A percentile compares a stretch with the other conserved stretches of the same genome.
phyloP scores from a whole-genome alignment of 352 stramenopile species.

The Phytophthora hybrid region DNA sequence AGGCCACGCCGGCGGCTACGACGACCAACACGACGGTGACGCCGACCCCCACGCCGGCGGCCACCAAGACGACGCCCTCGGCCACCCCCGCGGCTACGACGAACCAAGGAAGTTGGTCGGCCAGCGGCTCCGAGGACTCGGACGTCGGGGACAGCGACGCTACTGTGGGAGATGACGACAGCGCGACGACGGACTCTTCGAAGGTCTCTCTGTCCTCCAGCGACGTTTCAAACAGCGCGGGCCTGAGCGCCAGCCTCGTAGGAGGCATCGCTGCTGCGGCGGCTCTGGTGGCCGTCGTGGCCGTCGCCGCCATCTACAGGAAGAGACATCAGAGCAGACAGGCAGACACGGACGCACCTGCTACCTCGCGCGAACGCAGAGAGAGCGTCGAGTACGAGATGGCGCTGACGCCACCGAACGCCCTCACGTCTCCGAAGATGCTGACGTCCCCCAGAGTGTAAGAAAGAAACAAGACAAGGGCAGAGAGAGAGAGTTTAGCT shows the following conservation, averaged over 20 bases:
- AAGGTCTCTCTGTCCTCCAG: constrained; percentile 28
- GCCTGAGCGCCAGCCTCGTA: constrained; percentile 9
- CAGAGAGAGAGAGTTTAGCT: constrained; percentile 5
- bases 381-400: constrained; percentile 47
- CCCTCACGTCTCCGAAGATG: constrained; percentile 6
- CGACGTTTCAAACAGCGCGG: background rate
- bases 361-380: constrained; percentile 21
- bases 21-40: constrained; percentile 29
- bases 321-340: constrained; percentile 20
- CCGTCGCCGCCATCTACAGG: constrained; percentile 25
- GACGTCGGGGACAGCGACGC: constrained; percentile 18
- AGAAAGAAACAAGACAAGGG: background rate
- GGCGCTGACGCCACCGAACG: constrained; percentile 38
- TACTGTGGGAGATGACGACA: constrained; percentile 16
- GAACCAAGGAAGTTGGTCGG: constrained; percentile 20
- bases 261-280: constrained; percentile 18
- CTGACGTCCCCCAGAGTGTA: constrained; percentile 43
- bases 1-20: constrained; percentile 27
- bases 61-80: constrained; percentile 27
- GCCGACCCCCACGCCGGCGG: constrained; percentile 27
- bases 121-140: constrained; percentile 19
- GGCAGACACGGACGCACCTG: constrained; percentile 1
- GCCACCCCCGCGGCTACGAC: constrained; percentile 29
- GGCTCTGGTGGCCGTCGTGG: constrained; percentile 24
- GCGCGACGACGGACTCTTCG: constrained; percentile 10